These are phyloP conservation scores for Yamadazyma endophytica DNA, from an alignment of 805 yeast species.

Conservation along the genomic window DNA sequence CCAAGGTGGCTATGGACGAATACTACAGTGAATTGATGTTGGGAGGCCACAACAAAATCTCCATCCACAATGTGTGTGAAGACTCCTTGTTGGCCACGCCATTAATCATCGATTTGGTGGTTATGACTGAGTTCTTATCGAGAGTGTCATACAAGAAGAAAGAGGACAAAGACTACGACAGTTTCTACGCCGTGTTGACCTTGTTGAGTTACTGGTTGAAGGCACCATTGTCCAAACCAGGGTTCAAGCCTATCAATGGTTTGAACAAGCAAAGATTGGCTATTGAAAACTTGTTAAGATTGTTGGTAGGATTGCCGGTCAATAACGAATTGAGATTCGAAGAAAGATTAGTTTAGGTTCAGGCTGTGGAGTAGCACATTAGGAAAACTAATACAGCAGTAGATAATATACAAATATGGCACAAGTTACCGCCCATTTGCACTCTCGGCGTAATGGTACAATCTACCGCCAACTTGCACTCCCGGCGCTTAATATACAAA, in stretches of 20 bases:
- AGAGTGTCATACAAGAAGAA: slow-evolving; percentile 75
- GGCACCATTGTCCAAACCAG: slow-evolving; percentile 92
- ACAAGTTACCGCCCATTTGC: no score
- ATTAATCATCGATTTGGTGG: slow-evolving; percentile 83
- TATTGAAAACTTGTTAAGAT: slow-evolving; percentile 83
- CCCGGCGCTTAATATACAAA: no score
- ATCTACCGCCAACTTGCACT: no score
- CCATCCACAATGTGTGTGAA: slow-evolving; percentile 94
- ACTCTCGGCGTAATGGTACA: no score
- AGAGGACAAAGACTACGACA: slow-evolving; percentile 46
- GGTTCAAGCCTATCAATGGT: slow-evolving; percentile 86
- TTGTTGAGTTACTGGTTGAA: slow-evolving; percentile 93
- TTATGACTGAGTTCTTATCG: slow-evolving; percentile 85
- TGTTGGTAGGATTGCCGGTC: slow-evolving; percentile 85
- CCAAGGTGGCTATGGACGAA: slow-evolving; percentile 98
- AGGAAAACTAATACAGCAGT: no score
- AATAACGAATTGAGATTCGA: slow-evolving; percentile 91
- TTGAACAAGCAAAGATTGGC: slow-evolving; percentile 93
- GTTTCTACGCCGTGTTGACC: slow-evolving; percentile 79
- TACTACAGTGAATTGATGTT: slow-evolving; percentile 95
- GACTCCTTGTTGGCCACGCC: slow-evolving; percentile 95
- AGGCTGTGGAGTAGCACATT: no score
- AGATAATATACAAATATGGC: no score
- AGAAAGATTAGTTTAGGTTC: slow-evolving; percentile 69
- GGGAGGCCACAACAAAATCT: slow-evolving; percentile 94